Evolutionary conservation across 345 rosid genomes (phyloP).

Genomic region (Lagerstroemia speciosa): DNA sequence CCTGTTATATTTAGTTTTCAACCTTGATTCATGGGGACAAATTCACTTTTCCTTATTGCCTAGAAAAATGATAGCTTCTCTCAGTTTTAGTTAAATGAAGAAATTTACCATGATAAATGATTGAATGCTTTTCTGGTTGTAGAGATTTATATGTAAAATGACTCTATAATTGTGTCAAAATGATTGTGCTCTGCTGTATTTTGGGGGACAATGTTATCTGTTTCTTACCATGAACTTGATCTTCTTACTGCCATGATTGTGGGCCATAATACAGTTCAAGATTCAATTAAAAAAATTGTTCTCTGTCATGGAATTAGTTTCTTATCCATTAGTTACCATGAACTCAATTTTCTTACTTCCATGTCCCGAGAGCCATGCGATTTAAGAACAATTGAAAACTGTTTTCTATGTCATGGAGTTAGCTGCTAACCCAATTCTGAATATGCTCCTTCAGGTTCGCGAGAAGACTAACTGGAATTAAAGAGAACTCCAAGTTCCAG

Average conservation of each 20-base stretch:
- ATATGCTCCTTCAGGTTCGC: slow-evolving; percentile 57
- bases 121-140: too few relatives aligned
- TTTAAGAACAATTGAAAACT: not conserved
- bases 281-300: too few relatives aligned
- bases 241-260: too few relatives aligned
- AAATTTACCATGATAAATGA: not conserved
- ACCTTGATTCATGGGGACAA: not conserved
- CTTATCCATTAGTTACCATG: not conserved
- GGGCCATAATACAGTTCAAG: too few relatives aligned
- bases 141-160: not conserved
- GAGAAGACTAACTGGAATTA: slow-evolving; percentile 78
- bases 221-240: too few relatives aligned
- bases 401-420: not conserved
- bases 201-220: not conserved
- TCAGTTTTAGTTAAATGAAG: not conserved
- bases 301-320: too few relatives aligned
- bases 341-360: not conserved
- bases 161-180: not conserved
- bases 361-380: too few relatives aligned
- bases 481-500: slow-evolving; percentile 78
- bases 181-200: not conserved
- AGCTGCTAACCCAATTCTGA: not conserved
- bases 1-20: not conserved
- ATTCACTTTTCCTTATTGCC: not conserved
- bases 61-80: not conserved